Evolutionary conservation across 2,329 filamentous ascomycete genomes (phyloP), one percentile per base, ranked within the genome.

Genomic region (Paracorniculantispora psalliotae): DNA sequence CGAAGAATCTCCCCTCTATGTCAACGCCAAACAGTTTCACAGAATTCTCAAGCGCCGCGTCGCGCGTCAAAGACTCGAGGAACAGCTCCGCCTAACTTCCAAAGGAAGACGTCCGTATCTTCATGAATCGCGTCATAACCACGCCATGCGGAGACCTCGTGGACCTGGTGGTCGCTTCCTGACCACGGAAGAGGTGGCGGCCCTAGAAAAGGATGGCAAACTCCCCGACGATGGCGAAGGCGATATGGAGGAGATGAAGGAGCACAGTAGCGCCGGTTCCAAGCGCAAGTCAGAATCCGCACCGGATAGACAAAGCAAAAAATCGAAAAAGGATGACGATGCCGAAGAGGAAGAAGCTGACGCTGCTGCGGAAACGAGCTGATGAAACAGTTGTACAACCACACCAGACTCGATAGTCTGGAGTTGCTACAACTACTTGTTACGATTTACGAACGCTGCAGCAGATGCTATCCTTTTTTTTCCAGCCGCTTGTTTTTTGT

Each of bases 11-110:
- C 94, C 94, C 0, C 79, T 99, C 1, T 99, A 99, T 67, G 94
- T 99, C 68, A 99, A 99, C 68, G 94, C 94, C 5, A 99, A 99
- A 73, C 94, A 99, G 69, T 99, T 99, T 67, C 94, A 99, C 71
- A 89, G 94, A 26, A 99, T 99, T 51, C 76, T 99, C 57, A 97
- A 99, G 79, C 85, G 94, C 60, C 85, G 94, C 61, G 91, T 97
- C 63, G 94, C 94, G 7, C 85, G 94, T 35, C 94, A 97, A 73
- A 91, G 91, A 71, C 80, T 99, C 17, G 94, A 99, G 72, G 94
- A 99, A 72, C 90, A 92, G 57, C 77, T 99, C 46, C 86, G 94
- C 44, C 78, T 97, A 60, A 97, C 94, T 0, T 96, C 89, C 10
- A 99, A 99, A 76, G 93, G 93, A 26, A 86, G 94, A 37, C 97